Base-by-base conservation (phyloP, 441 rosid species). In the Dalechampia spathulata region DNA sequence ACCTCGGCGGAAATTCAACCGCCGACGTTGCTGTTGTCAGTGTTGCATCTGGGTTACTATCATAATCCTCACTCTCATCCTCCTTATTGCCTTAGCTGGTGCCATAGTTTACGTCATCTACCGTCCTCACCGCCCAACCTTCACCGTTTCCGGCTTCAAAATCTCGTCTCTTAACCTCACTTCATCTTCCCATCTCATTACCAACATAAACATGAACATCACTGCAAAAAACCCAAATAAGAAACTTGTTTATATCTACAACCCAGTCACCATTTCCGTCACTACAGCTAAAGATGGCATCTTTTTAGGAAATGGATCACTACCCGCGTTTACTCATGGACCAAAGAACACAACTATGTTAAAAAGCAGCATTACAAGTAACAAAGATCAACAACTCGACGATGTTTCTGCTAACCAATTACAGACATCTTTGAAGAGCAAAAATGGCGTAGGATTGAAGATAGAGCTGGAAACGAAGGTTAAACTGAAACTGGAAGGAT, bases 91-190 rank as follows among this genome's bases (percentile, higher is more conserved):
- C 67, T 17, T 67, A 42, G 85, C 83, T 6, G 78, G 81, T 3
- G 79, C 71, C 25, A 54, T 75, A 51, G 8, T 86, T 4, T 93
- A 86, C 81, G 53, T 69, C 52, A 67, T 89, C 49, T 92, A 92
- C 86, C 86, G 88, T 40, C 99, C 99, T 15, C 90, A 83, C 51
- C 86, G 78, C 32, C 99, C 97, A 0, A 49, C 67, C 55, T 93
- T 89, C 81, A 21, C 81, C 44, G 78, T 93, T 65, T 69, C 91
- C 39, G 69, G 78, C 14, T 62, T 89, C 70, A 79, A 71, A 57
- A 49, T 92, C 62, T 66, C 87, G 0, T 42, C 84, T 27, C 70
- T 90, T 38, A 87, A 85, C 52, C 41, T 90, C 72, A 80, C 93
- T 14, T 72, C 92, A 8, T 12, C 72, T 13, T 72, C 77, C 40